Conservation (phyloP, 768 basidiomycete genomes). For the Mycena epipterygia region DNA sequence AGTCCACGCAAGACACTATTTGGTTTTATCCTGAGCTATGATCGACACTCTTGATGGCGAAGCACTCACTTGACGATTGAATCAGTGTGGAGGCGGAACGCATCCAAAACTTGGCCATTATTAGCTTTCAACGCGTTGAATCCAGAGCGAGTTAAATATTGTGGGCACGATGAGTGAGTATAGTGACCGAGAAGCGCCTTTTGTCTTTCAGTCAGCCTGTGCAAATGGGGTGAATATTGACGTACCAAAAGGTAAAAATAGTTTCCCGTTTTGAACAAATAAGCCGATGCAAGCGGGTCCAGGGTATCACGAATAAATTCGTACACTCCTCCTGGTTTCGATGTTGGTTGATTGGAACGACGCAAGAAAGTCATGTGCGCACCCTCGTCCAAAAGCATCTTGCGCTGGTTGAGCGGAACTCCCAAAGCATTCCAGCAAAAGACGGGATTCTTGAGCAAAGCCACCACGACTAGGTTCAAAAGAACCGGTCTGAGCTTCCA, state of each 20-base stretch:
- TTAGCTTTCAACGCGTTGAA: constrained; percentile 69
- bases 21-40: neutral
- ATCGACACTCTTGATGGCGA: neutral
- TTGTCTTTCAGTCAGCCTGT: neutral
- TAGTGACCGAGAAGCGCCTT: constrained; percentile 66
- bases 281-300: constrained; percentile 60
- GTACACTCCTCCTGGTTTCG: constrained; percentile 47
- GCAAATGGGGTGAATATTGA: neutral
- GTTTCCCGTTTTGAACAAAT: constrained; percentile 71
- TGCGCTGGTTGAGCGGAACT: constrained; percentile 78
- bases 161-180: constrained; percentile 69
- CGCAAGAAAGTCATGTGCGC: neutral
- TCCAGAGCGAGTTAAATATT: constrained; percentile 73
- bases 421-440: constrained; percentile 87
- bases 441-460: constrained; percentile 63
- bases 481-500: constrained; percentile 72
- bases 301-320: constrained; percentile 67
- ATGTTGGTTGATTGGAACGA: neutral
- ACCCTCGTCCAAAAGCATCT: constrained; percentile 69
- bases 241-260: constrained; percentile 74
- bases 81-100: constrained; percentile 81
- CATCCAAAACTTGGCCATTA: constrained; percentile 58
- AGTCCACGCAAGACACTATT: constrained; percentile 52
- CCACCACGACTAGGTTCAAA: constrained; percentile 68
- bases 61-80: constrained; percentile 71